A percentile compares a stretch with the other conserved stretches of the same genome.
phyloP scores from a whole-genome alignment of 225 moss, liverwort and hornwort species.

The Pseudoscleropodium purum region DNA sequence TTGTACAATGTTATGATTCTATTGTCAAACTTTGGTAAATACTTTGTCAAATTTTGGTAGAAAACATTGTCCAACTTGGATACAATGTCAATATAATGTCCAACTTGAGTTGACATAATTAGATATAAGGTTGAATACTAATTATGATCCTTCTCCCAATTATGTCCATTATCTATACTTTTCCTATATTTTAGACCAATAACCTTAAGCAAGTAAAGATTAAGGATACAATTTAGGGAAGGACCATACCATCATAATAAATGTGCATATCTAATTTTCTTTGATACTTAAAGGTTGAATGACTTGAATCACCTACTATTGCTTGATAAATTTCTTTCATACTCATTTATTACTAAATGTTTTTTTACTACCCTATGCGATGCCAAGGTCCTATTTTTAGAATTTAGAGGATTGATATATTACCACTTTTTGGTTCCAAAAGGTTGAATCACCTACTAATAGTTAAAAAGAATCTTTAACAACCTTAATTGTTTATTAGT shows the following conservation, averaged over 20 bases:
- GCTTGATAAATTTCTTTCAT: accelerated
- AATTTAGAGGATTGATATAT: background rate
- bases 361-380: background rate
- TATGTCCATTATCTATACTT: background rate
- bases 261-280: background rate
- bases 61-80: background rate
- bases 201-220: background rate
- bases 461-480: background rate
- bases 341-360: background rate
- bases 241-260: background rate
- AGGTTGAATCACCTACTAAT: background rate
- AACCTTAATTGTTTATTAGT: background rate
- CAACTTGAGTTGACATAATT: background rate
- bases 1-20: background rate
- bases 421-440: accelerated
- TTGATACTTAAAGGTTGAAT: background rate
- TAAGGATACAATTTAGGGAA: background rate
- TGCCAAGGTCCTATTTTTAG: background rate
- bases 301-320: background rate
- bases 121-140: background rate
- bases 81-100: background rate
- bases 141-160: background rate
- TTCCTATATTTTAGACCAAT: background rate
- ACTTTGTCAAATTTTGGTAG: background rate
- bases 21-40: background rate